Base-by-base conservation (phyloP, 164 flowering plant species). In the Umbilicus rupestris region DNA sequence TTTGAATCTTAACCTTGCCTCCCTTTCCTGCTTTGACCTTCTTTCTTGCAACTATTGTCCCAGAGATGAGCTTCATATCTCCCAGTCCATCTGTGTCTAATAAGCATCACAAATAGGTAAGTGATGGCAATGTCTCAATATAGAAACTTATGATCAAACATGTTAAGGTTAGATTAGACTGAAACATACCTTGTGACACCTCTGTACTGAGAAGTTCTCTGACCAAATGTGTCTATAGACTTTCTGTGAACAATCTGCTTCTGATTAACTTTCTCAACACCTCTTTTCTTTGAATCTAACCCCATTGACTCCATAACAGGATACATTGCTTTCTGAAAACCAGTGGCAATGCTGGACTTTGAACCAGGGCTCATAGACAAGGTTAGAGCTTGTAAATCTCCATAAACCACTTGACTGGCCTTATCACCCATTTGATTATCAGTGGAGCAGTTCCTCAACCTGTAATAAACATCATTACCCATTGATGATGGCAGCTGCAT, bases 1-100 rank as follows among this genome's bases (percentile, higher is more conserved):
- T 55, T 26, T 11, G 33, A 55, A 55, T 55, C 60, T 55, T 62
- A 41, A 82, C 90, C 90, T 82, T 85, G 90, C 59, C 87, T 84
- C 69, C 87, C 90, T 73, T 84, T 85, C 70, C 90, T 80, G 66
- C 75, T 84, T 63, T 85, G 86, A 0, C 90, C 90, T 76, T 85
- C 90, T 70, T 84, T 85, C 82, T 84, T 85, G 77, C 86, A 82
- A 69, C 87, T 85, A 60, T 85, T 85, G 77, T 85, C 90, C 90
- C 90, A 85, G 33, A 85, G 67, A 82, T 85, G 90, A 14, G 90
- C 90, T 78, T 85, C 90, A 69, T 84, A 85, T 73, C 90, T 78
- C 17, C 87, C 90, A 16, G 90, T 85, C 90, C 90, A 84, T 69
- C 90, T 82, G 70, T 85, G 87, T 73, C 90, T 85, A 79, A 33